Evolutionary conservation across 176 grass and related monocot genomes (phyloP).

Genomic region (Carex myosuroides): DNA sequence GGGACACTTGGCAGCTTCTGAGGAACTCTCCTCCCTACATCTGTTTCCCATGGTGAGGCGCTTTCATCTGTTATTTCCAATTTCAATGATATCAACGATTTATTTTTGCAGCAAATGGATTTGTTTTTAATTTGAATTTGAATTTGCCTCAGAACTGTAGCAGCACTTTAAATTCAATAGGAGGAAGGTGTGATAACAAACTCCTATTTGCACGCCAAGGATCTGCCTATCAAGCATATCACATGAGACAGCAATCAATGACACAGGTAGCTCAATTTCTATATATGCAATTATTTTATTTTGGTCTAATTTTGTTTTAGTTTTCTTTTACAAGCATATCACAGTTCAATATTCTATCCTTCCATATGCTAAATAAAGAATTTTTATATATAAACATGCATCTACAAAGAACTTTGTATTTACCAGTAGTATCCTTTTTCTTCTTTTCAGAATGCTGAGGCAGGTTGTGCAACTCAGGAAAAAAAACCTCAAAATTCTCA

Average conservation of each 20-base stretch:
- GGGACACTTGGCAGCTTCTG: slow-evolving; percentile 22
- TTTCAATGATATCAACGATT: too few species aligned
- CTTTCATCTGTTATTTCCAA: too few species aligned
- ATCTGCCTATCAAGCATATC: slow-evolving; percentile 20
- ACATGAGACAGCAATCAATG: slow-evolving; percentile 20
- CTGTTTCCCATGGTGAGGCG: slow-evolving; percentile 28
- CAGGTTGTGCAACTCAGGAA: background rate
- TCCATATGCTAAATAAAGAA: too few species aligned
- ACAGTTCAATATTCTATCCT: background rate
- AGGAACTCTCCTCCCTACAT: slow-evolving; percentile 4
- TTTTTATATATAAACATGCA: background rate
- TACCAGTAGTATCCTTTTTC: background rate
- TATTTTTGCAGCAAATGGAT: too few species aligned
- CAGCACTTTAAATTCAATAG: slow-evolving; percentile 25
- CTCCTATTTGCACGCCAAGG: slow-evolving; percentile 39
- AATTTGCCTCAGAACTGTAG: slow-evolving; percentile 27
- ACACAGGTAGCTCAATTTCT: background rate
- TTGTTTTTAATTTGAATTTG: background rate
- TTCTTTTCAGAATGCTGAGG: slow-evolving; percentile 11
- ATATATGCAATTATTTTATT: background rate
- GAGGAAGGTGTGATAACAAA: slow-evolving; percentile 20
- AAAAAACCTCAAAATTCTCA: background rate
- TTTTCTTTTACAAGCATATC: background rate
- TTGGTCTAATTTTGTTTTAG: background rate
- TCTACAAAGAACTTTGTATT: background rate